phyloP scores from a whole-genome alignment of 345 rosid species.

The Dimocarpus longan region DNA sequence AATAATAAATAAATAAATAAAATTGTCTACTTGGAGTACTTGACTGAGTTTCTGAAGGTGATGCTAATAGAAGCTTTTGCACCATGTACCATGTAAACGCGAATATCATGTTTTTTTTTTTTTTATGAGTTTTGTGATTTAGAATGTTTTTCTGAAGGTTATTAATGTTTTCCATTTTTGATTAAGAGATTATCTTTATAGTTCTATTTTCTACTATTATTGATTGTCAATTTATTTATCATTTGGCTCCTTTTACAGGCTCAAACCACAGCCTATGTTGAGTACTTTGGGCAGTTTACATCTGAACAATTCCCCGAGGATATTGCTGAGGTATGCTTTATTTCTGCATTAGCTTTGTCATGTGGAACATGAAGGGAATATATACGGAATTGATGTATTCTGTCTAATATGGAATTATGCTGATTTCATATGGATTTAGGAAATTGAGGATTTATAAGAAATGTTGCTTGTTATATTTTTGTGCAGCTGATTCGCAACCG shows the following conservation, averaged over 20 bases:
- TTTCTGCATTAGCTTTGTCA: slow-evolving; percentile 1
- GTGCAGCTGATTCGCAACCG: slow-evolving; percentile 78
- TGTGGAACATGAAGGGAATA: background rate
- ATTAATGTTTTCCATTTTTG: background rate
- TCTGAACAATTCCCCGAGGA: slow-evolving; percentile 93
- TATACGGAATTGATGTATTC: background rate
- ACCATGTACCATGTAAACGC: background rate
- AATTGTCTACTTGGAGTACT: background rate
- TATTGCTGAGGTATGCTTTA: slow-evolving; percentile 75
- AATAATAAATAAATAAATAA: background rate
- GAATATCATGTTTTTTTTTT: background rate
- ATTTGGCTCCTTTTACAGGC: slow-evolving; percentile 42
- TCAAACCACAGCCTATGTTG: slow-evolving; percentile 93
- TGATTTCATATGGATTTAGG: background rate
- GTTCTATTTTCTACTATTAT: slow-evolving; percentile 8
- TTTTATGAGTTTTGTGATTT: background rate
- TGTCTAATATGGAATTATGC: background rate
- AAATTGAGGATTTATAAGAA: slow-evolving; percentile 3
- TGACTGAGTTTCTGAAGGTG: background rate
- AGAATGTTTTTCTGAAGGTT: background rate
- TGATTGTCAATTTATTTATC: slow-evolving; percentile 8
- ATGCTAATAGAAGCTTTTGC: background rate
- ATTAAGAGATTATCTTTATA: background rate
- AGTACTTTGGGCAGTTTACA: slow-evolving; percentile 90
- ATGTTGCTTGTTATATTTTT: slow-evolving; percentile 22